phyloP scores from a whole-genome alignment of 768 basidiomycete species.

The Mycena alexandri region DNA sequence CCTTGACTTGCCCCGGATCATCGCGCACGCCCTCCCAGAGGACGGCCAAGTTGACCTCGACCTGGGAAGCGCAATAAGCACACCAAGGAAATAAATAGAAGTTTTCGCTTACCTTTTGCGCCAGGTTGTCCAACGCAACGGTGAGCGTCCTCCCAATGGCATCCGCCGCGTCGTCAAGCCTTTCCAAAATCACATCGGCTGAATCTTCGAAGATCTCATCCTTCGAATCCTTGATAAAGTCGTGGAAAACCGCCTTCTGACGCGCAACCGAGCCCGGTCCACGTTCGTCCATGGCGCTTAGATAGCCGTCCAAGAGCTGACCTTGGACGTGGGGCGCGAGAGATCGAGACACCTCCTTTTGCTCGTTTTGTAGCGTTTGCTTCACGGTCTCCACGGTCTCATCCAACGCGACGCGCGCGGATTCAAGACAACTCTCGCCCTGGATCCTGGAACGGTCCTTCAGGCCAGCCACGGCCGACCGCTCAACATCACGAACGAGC shows the following conservation, averaged over 20 bases:
- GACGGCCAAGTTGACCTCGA: slow-evolving; percentile 68
- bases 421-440: slow-evolving; percentile 64
- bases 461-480: slow-evolving; percentile 62
- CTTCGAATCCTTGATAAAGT: slow-evolving; percentile 57
- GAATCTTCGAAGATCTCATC: slow-evolving; percentile 66
- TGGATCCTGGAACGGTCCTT: slow-evolving; percentile 66
- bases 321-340: slow-evolving; percentile 68
- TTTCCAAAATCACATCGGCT: slow-evolving; percentile 62
- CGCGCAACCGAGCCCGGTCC: slow-evolving; percentile 70
- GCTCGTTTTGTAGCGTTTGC: slow-evolving; percentile 63
- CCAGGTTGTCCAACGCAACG: slow-evolving; percentile 60
- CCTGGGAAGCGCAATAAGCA: slow-evolving; percentile 40
- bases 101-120: slow-evolving; percentile 61
- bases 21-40: slow-evolving; percentile 70
- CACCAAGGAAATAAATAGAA: not conserved
- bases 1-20: slow-evolving; percentile 58
- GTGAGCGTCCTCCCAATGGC: slow-evolving; percentile 65
- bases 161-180: slow-evolving; percentile 60
- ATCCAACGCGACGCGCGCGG: slow-evolving; percentile 62
- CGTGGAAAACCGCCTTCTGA: slow-evolving; percentile 71
- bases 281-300: slow-evolving; percentile 64
- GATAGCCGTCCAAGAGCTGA: slow-evolving; percentile 65
- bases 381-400: slow-evolving; percentile 62
- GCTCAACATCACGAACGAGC: slow-evolving; percentile 65
- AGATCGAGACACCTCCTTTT: slow-evolving; percentile 71